These are phyloP conservation scores for Gymnopus androsaceus DNA, from an alignment of 1,284 basidiomycete species.

Conservation along the genomic window DNA sequence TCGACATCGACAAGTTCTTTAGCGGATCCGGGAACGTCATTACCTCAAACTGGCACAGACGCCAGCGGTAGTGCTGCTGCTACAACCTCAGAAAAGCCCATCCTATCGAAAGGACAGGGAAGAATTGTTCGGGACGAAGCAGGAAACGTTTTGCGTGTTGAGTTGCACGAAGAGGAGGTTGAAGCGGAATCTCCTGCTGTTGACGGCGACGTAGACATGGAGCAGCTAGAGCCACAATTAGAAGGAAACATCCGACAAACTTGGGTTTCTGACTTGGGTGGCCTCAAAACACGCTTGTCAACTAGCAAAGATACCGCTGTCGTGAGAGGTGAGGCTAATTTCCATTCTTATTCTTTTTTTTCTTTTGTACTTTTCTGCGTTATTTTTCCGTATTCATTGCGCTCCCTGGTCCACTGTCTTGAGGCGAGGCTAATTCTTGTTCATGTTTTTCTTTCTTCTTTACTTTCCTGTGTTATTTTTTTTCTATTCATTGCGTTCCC, in stretches of 20 bases:
- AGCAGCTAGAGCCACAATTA: conserved; percentile 36
- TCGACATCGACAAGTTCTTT: conserved; percentile 13
- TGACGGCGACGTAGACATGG: conserved; percentile 30
- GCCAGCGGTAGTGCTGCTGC: neutral
- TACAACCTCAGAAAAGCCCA: too few species aligned
- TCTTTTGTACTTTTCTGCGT: conserved; percentile 1
- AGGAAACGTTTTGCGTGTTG: conserved; percentile 80
- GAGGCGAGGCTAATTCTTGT: too few species aligned
- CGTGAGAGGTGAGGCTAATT: conserved; percentile 36
- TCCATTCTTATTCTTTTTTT: neutral
- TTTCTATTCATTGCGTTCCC: conserved; percentile 6
- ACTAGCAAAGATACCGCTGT: conserved; percentile 24
- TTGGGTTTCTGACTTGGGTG: conserved; percentile 39
- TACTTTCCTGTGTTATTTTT: too few species aligned
- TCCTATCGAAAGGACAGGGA: conserved; percentile 75
- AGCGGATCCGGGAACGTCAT: conserved; percentile 18
- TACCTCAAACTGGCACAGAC: conserved; percentile 11
- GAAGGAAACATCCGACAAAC: conserved; percentile 35
- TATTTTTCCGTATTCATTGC: neutral
- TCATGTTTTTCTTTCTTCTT: too few species aligned
- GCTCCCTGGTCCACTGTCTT: neutral
- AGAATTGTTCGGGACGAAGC: conserved; percentile 82
- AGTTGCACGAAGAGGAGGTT: conserved; percentile 62
- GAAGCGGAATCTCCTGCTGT: conserved; percentile 20
- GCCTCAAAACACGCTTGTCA: conserved; percentile 14